Conservation (phyloP, 768 basidiomycete species). For the Pisolithus microcarpus region DNA sequence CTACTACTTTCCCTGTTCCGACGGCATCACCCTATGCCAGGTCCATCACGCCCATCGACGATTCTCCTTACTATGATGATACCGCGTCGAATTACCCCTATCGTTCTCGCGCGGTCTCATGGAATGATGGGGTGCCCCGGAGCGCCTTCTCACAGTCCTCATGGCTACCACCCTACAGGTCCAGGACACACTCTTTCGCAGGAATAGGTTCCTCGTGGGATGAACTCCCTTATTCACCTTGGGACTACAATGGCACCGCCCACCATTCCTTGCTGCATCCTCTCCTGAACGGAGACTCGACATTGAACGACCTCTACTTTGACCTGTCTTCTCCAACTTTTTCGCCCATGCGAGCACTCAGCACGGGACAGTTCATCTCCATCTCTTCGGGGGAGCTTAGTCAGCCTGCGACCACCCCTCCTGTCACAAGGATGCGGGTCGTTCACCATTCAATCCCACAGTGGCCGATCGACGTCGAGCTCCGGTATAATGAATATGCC, state of each 20-base stretch:
- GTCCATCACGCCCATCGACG: slow-evolving; percentile 22
- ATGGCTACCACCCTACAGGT: slow-evolving; percentile 1
- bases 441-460: slow-evolving; percentile 46
- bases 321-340: slow-evolving; percentile 46
- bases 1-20: slow-evolving; percentile 17
- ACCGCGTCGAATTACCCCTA: slow-evolving; percentile 8
- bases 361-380: slow-evolving; percentile 30
- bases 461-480: slow-evolving; percentile 54
- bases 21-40: slow-evolving; percentile 23
- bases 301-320: slow-evolving; percentile 44
- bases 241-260: slow-evolving; percentile 10
- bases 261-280: slow-evolving; percentile 24
- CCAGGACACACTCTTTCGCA: slow-evolving; percentile 25
- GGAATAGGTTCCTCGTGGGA: slow-evolving; percentile 1
- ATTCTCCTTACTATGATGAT: too few species aligned
- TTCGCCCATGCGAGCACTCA: slow-evolving; percentile 35
- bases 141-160: slow-evolving; percentile 19
- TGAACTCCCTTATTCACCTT: slow-evolving; percentile 9
- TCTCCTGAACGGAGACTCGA: slow-evolving; percentile 43
- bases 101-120: slow-evolving; percentile 37
- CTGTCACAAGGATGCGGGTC: slow-evolving; percentile 47
- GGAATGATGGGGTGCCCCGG: slow-evolving; percentile 30
- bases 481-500: slow-evolving; percentile 25
- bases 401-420: slow-evolving; percentile 53
- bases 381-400: slow-evolving; percentile 41